These are phyloP conservation scores for Lactarius indigo DNA, from an alignment of 768 basidiomycete genomes.

Conservation along the genomic window DNA sequence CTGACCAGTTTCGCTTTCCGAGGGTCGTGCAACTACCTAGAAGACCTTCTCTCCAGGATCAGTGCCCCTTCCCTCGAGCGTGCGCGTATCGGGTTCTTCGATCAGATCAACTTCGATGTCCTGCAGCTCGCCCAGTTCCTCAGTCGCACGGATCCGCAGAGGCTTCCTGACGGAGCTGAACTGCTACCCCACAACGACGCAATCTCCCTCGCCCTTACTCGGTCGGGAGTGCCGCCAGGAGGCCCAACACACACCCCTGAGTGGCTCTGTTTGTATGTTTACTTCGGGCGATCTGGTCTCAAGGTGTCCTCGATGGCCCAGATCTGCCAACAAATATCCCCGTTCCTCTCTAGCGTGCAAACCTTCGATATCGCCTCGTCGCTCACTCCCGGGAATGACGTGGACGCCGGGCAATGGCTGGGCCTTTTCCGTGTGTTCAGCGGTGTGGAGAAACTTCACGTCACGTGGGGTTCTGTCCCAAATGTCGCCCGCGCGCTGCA, in stretches of 20 bases:
- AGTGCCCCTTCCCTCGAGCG: neutral
- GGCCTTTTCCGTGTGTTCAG: neutral
- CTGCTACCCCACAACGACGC: neutral
- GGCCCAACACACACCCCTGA: neutral
- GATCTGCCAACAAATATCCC: neutral
- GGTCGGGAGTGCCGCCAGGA: neutral
- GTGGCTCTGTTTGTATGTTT: neutral
- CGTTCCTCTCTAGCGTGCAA: neutral
- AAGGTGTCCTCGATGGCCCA: neutral
- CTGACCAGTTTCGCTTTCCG: neutral
- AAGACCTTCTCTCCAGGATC: neutral
- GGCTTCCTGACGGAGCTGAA: neutral
- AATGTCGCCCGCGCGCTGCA: slow-evolving; percentile 9
- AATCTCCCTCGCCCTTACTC: neutral
- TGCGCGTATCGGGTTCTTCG: neutral
- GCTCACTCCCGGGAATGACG: neutral
- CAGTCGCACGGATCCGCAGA: neutral
- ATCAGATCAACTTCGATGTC: neutral
- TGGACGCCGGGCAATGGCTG: slow-evolving; percentile 1
- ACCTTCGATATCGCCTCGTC: neutral
- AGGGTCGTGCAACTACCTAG: slow-evolving; percentile 3
- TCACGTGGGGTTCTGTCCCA: neutral
- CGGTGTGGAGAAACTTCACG: slow-evolving; percentile 1
- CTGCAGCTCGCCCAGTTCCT: slow-evolving; percentile 2
- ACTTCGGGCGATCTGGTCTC: neutral